A percentile compares a stretch with the other conserved stretches of the same genome.
phyloP scores from a whole-genome alignment of 1,284 basidiomycete genomes.

The Porphyrellus sp. region DNA sequence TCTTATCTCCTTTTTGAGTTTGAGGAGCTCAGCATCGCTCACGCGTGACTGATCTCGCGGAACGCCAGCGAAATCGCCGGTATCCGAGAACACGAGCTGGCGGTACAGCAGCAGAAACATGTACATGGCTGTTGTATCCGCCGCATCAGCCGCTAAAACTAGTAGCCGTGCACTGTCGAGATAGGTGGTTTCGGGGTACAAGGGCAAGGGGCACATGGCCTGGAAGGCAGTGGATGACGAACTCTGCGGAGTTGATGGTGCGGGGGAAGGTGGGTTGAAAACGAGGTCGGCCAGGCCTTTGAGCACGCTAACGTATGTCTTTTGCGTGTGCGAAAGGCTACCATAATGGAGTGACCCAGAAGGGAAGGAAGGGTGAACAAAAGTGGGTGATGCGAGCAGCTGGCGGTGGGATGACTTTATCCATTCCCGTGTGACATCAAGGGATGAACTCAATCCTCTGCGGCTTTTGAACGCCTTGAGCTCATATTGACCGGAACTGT shows the following conservation, averaged over 20 bases:
- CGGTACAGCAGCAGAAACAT: conserved; percentile 81
- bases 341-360: conserved; percentile 41
- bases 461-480: conserved; percentile 70
- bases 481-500: conserved; percentile 80
- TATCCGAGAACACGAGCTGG: conserved; percentile 58
- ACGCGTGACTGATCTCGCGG: conserved; percentile 35
- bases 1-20: conserved; percentile 73
- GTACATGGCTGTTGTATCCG: conserved; percentile 74
- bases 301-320: conserved; percentile 55
- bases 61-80: conserved; percentile 23
- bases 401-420: conserved; percentile 45
- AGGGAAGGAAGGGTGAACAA: conserved; percentile 43
- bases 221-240: conserved; percentile 36
- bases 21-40: conserved; percentile 50
- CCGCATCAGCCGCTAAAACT: conserved; percentile 67
- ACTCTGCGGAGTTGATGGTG: conserved; percentile 27
- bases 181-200: conserved; percentile 80
- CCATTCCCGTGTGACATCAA: conserved; percentile 64
- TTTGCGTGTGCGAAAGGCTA: conserved; percentile 48
- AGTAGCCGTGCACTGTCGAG: conserved; percentile 77
- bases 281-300: conserved; percentile 70
- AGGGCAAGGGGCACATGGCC: conserved; percentile 38
- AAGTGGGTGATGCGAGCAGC: conserved; percentile 37
- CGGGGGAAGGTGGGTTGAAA: conserved; percentile 53
- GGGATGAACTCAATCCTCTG: conserved; percentile 46